Percentiles rank a stretch among this genome's conserved stretches.
Evolutionary conservation across 177 flowering plant genomes (phyloP).

Genomic region (Tripterygium wilfordii): DNA sequence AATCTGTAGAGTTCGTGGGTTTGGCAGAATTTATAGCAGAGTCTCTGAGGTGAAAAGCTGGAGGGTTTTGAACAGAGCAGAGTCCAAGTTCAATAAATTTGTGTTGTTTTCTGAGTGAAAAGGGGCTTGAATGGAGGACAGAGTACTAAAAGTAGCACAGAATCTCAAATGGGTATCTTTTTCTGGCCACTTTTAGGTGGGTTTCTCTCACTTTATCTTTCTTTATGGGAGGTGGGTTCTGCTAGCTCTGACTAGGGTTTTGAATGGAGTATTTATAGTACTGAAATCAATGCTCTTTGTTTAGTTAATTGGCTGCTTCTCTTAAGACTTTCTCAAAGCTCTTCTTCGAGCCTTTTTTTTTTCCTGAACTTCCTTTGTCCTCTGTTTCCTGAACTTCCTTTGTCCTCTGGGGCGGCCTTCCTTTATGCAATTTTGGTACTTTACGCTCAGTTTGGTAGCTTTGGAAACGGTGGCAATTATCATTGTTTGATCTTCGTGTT

Average conservation of each 20-base stretch:
- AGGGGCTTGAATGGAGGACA: conserved; percentile 36
- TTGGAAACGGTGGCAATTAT: conserved; percentile 24
- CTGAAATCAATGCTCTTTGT: conserved; percentile 35
- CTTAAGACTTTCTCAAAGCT: background rate
- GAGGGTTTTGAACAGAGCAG: conserved; percentile 20
- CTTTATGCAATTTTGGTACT: conserved; percentile 11
- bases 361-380: conserved; percentile 14
- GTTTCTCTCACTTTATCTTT: too few relatives aligned
- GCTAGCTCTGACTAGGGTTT: conserved; percentile 51
- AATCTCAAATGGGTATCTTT: conserved; percentile 70
- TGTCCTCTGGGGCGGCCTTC: conserved; percentile 10
- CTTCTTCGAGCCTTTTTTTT: conserved; percentile 13
- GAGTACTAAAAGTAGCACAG: conserved; percentile 50
- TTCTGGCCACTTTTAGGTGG: conserved; percentile 37
- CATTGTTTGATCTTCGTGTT: conserved; percentile 17
- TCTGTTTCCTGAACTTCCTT: conserved; percentile 7
- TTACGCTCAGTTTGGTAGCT: conserved; percentile 12
- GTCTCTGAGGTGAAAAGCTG: too few relatives aligned
- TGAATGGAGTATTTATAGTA: conserved; percentile 40
- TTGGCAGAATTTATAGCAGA: too few relatives aligned
- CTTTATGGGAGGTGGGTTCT: too few relatives aligned
- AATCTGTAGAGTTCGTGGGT: too few relatives aligned
- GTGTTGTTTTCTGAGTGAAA: conserved; percentile 20
- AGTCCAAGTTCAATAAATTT: conserved; percentile 26
- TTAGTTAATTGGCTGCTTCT: conserved; percentile 24